Base-by-base conservation (phyloP, 345 rosid genomes). In the Brassica incana region DNA sequence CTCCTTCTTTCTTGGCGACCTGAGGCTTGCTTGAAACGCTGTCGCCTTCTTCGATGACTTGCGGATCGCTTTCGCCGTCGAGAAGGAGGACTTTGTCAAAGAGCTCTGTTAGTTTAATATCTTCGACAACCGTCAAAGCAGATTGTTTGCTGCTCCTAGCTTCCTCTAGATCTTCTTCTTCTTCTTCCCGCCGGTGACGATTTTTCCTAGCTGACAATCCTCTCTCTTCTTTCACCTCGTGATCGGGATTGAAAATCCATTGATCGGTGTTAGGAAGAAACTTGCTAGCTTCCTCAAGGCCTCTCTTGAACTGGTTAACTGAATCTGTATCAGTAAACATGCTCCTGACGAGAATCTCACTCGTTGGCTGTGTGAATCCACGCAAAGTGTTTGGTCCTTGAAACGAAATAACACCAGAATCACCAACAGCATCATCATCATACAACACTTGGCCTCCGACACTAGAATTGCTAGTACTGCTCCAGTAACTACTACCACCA, bases 241-340 rank as follows among this genome's bases (percentile, higher is more conserved):
- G 69, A 36, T 87, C 89, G 10, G 75, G 76, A 74, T 84, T 81
- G 6, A 83, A 76, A 25, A 81, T 67, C 68, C 90, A 81, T 52
- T 88, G 84, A 78, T 76, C 80, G 69, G 79, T 77, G 67, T 80
- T 80, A n/a, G 95, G 97, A 84, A 94, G 91, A 72, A 94, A 91
- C 88, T 87, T 92, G 54, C 89, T 88, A 72, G 97, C 97, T 86
- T 92, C 98, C 78, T 90, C 95, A 64, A 92, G 1, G 8, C 97
- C 97, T 83, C 73, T 94, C 69, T 83, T 86, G 75, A 88, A 92
- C 75, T 87, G 97, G 84, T 88, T 54, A 20, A 86, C 66, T n/a
- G 91, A 90, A 5, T 92, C 90, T 4, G 62, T 38, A 43, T 88
- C 81, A 59, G 83, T 87, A 75, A 90, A 88, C 74, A 89, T 88